Conservation (phyloP, 2,329 filamentous ascomycete genomes). For the Cordyceps militaris region DNA sequence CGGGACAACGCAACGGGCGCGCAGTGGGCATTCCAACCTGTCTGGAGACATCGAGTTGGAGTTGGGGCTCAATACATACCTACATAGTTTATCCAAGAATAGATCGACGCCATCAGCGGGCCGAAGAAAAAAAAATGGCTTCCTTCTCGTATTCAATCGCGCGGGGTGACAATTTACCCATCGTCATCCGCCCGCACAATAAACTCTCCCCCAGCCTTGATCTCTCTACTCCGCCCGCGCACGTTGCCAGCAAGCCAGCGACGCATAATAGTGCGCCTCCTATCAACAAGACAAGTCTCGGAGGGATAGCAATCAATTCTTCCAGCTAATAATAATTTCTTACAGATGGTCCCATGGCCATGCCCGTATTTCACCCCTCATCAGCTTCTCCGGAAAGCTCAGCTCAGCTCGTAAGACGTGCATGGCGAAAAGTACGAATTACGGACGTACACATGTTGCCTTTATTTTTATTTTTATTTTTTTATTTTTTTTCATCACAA, state of each 20-base stretch:
- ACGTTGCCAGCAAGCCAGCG: not conserved
- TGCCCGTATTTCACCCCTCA: not conserved
- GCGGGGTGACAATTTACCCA: not conserved
- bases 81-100: not conserved
- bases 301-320: not conserved
- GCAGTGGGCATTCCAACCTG: not conserved
- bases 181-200: not conserved
- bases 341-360: not conserved
- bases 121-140: no score
- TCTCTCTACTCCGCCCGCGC: not conserved
- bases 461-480: no score
- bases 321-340: not conserved
- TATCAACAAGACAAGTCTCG: not conserved
- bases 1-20: not conserved
- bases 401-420: not conserved
- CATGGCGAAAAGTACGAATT: no score
- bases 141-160: conserved; percentile 4
- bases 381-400: not conserved
- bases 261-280: not conserved
- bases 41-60: no score
- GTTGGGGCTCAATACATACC: no score
- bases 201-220: not conserved
- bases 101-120: conserved; percentile 9
- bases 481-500: not conserved
- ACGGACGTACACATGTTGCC: no score